A percentile compares a stretch with the other conserved stretches of the same genome.
phyloP scores from a whole-genome alignment of 345 rosid genomes.

The Salix viminalis region DNA sequence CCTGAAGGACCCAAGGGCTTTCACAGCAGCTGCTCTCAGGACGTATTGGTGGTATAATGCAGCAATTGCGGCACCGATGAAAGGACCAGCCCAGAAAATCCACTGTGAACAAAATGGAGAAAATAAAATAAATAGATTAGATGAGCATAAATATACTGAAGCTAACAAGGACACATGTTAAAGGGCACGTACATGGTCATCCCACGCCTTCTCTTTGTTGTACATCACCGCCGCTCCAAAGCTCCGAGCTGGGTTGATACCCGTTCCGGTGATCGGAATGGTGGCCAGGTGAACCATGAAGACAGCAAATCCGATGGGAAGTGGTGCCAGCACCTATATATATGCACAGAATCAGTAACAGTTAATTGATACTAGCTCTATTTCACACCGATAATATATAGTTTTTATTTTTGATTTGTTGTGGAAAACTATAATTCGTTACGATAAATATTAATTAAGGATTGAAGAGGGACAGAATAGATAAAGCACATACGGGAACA shows the following conservation, averaged over 20 bases:
- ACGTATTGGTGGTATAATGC: constrained; percentile 38
- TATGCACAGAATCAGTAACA: too few species aligned
- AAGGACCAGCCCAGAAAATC: constrained; percentile 53
- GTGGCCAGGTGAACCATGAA: constrained; percentile 49
- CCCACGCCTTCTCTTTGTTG: constrained; percentile 38
- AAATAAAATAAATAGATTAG: background rate
- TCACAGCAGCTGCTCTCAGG: constrained; percentile 35
- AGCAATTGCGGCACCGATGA: constrained; percentile 42
- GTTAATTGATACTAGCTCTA: too few species aligned
- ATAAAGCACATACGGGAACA: constrained; percentile 29
- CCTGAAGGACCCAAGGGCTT: constrained; percentile 39
- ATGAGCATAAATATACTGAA: background rate
- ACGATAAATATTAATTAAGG: too few species aligned
- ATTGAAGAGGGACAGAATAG: background rate
- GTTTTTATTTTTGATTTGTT: too few species aligned
- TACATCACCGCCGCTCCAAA: constrained; percentile 42
- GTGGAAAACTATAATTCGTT: too few species aligned
- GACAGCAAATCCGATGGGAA: constrained; percentile 46
- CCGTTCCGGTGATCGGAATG: constrained; percentile 43
- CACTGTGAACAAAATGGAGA: constrained; percentile 22
- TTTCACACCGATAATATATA: too few species aligned
- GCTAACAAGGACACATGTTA: background rate
- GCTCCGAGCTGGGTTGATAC: constrained; percentile 46
- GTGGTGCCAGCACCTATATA: constrained; percentile 38
- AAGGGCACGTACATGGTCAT: constrained; percentile 33